Evolutionary conservation across 169 alveolate genomes (phyloP), one percentile per base, ranked within the genome.

Genomic region (Eimeria praecox): DNA sequence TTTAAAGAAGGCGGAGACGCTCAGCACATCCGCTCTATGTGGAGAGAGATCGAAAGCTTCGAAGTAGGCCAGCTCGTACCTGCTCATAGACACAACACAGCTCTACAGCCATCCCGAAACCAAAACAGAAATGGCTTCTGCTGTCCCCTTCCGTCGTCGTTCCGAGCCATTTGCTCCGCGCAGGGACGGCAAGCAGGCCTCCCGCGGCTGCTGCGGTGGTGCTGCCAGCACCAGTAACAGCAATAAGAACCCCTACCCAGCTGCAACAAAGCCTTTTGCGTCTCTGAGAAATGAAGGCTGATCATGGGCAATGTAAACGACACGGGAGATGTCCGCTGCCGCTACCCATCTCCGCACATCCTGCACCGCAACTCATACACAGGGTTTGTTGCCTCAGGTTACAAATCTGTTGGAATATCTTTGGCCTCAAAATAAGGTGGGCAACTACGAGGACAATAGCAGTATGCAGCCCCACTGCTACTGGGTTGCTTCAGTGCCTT

Each of bases 11-110:
- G 92, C 52, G 66, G 92, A 86, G 59, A 86, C 92, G 46, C 80
- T 86, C 35, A 86, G 56, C 33, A 86, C 92, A 6, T 56, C 92
- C 33, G 80, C 44, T n/a, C 54, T 59, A 40, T 86, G 92, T 18
- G 92, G 92, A 30, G 92, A 54, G 44, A 86, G 12, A 44, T 86
- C 92, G 20, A 86, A 86, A 3, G 92, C 92, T 44, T 33, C n/a
- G 38, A 86, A 59, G 92, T 59, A 56, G 24, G 75, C 80, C 75
- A 86, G 22, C 78, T 86, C 92, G 92, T 86, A 86, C 66, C 92
- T 86, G 92, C 80, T 0, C 24, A 82, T 20, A n/a, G 46, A n/a
- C n/a, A n/a, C 44, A 35, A 2, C 49, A n/a, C 20, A 69, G 46
- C 80, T 12, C 49, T 8, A 66, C 80, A 69, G 9, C 10, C 80